phyloP scores from a whole-genome alignment of 1,139 yeast species.

The Kodamaea alishanica region DNA sequence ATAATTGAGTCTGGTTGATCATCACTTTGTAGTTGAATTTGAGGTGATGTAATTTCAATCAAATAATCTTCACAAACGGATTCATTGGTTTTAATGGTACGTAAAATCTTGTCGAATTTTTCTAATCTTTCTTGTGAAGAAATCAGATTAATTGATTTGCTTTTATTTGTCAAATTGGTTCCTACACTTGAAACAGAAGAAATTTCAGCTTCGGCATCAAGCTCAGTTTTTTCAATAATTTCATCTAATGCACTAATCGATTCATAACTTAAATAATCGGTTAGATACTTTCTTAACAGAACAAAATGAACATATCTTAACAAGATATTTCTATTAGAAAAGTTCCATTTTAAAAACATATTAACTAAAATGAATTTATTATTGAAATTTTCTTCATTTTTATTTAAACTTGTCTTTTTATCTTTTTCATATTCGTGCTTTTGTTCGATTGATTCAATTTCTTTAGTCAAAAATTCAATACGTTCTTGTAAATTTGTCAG shows the following conservation, averaged over 20 bases:
- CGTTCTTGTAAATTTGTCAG: constrained; percentile 18
- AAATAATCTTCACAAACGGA: constrained; percentile 59
- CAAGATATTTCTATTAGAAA: constrained; percentile 32
- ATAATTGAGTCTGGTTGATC: constrained; percentile 62
- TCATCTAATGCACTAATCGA: constrained; percentile 38
- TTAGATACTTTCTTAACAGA: constrained; percentile 25
- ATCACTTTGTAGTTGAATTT: constrained; percentile 73
- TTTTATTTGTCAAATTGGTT: background rate
- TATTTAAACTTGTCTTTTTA: background rate
- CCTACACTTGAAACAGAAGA: background rate
- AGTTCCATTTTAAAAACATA: constrained; percentile 46
- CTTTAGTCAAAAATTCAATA: constrained; percentile 22
- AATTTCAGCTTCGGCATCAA: background rate
- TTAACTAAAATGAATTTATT: constrained; percentile 40
- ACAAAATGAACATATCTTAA: constrained; percentile 41
- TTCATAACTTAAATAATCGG: constrained; percentile 36
- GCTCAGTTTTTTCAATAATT: constrained; percentile 21
- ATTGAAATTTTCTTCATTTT: constrained; percentile 28
- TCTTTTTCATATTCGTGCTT: background rate
- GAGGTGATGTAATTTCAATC: constrained; percentile 78
- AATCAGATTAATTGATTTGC: background rate
- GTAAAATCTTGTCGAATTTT: constrained; percentile 52
- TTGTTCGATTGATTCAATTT: constrained; percentile 16
- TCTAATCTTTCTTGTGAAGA: constrained; percentile 22
- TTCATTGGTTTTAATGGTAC: constrained; percentile 39